Conservation (phyloP, 2,329 filamentous ascomycete species). For the Paraphaeosphaeria minitans region DNA sequence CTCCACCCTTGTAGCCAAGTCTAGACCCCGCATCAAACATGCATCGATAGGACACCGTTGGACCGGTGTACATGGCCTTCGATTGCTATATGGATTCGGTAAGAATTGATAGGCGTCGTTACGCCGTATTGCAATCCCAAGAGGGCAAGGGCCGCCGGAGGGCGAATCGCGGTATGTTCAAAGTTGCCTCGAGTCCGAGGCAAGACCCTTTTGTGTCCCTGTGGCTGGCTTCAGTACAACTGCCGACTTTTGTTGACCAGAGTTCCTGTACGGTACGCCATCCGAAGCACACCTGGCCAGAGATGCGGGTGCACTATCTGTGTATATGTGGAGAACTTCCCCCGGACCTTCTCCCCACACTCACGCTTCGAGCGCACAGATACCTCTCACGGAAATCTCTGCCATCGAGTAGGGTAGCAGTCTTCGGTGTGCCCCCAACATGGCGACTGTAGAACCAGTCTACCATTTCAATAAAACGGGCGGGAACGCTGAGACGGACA, state of each 20-base stretch:
- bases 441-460: not conserved
- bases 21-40: conserved; percentile 32
- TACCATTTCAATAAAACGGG: not conserved
- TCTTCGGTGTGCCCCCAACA: not conserved
- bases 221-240: conserved; percentile 28
- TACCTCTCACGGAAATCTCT: not conserved
- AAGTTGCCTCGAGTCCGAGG: conserved; percentile 25
- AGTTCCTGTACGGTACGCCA: conserved; percentile 15
- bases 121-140: conserved; percentile 23
- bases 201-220: conserved; percentile 9
- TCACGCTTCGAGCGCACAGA: not conserved
- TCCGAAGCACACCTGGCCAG: not conserved
- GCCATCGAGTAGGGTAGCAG: not conserved
- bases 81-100: conserved; percentile 33
- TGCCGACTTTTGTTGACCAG: conserved; percentile 33
- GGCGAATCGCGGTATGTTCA: conserved; percentile 19
- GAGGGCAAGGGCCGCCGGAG: conserved; percentile 14
- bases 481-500: conserved; percentile 8
- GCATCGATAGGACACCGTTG: conserved; percentile 27
- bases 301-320: not conserved
- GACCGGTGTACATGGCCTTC: conserved; percentile 19
- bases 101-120: conserved; percentile 22
- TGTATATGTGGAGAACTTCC: conserved; percentile 36
- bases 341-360: conserved; percentile 29
- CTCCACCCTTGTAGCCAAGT: conserved; percentile 39